A percentile compares a stretch with the other conserved stretches of the same genome.
phyloP scores from a whole-genome alignment of 108 stramenopile species.

The Stephanodiscus minutulus region DNA sequence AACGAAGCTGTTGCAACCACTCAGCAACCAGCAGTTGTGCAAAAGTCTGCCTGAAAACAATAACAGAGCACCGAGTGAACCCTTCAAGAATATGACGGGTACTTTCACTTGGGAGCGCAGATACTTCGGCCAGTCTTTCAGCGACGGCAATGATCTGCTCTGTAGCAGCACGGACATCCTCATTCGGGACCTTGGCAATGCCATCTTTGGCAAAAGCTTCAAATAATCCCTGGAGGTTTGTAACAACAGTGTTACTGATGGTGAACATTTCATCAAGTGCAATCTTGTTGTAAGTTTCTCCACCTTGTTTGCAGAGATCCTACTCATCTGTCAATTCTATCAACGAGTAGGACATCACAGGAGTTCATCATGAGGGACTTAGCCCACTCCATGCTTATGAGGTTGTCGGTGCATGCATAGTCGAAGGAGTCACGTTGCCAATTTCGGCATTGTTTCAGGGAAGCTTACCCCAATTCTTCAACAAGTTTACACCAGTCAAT shows the following conservation, averaged over 20 bases:
- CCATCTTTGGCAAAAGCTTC: slow-evolving; percentile 6
- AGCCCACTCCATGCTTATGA: slow-evolving; percentile 3
- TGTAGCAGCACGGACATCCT: background rate
- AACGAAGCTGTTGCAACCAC: background rate
- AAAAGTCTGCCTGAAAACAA: background rate
- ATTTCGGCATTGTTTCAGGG: background rate
- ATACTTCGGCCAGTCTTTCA: slow-evolving; percentile 14
- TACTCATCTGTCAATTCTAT: background rate
- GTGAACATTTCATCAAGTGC: slow-evolving; percentile 13
- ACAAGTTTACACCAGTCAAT: background rate
- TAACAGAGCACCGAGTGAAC: background rate
- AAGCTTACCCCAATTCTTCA: background rate
- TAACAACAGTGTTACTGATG: slow-evolving; percentile 7
- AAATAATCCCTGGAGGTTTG: slow-evolving; percentile 7
- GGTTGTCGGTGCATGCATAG: background rate
- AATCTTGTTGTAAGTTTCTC: slow-evolving; percentile 1
- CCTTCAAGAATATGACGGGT: background rate
- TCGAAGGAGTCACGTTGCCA: background rate
- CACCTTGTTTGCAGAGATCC: background rate
- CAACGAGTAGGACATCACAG: background rate
- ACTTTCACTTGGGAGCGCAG: background rate
- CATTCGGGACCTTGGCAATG: slow-evolving; percentile 3
- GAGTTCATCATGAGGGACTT: slow-evolving; percentile 4
- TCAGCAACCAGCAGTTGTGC: background rate
- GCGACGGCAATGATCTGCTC: slow-evolving; percentile 10